Percentiles rank a stretch among this genome's conserved stretches.
Conservation (phyloP, 192 early-diverging fungal species). For the Coemansia pectinata region DNA sequence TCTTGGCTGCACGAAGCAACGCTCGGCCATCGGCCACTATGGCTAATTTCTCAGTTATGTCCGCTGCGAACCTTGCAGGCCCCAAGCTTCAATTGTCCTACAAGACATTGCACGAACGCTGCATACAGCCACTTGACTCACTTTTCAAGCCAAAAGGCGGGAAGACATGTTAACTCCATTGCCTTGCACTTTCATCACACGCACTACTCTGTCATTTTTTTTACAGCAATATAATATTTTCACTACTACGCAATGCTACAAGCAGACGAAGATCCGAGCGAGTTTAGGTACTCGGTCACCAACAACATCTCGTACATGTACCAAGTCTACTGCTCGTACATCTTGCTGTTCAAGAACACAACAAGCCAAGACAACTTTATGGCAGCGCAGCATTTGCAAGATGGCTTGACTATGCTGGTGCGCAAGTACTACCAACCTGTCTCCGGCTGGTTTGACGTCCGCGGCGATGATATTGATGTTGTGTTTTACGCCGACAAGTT, state of each 20-base stretch:
- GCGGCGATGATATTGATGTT: constrained; percentile 29
- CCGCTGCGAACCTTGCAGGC: background rate
- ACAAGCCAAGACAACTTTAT: constrained; percentile 17
- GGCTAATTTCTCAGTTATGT: background rate
- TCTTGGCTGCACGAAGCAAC: background rate
- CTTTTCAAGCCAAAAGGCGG: background rate
- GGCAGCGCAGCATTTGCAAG: constrained; percentile 13
- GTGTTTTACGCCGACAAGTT: constrained; percentile 27
- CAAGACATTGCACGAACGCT: background rate
- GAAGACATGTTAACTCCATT: background rate
- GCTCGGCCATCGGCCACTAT: background rate
- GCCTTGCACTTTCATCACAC: background rate
- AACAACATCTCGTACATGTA: constrained; percentile 51
- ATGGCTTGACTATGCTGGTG: constrained; percentile 19
- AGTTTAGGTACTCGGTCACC: constrained; percentile 30
- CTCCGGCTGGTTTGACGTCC: constrained; percentile 39
- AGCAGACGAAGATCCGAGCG: background rate
- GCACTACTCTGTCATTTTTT: background rate
- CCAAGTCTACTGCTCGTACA: constrained; percentile 54
- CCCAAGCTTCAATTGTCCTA: background rate
- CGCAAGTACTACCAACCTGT: constrained; percentile 46
- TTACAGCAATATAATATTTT: background rate
- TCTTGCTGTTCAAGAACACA: constrained; percentile 35
- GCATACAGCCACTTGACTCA: background rate
- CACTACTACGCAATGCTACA: constrained; percentile 4